Evolutionary conservation across 139 green algal genomes (phyloP).

Genomic region (Chlamydomonas eustigma): DNA sequence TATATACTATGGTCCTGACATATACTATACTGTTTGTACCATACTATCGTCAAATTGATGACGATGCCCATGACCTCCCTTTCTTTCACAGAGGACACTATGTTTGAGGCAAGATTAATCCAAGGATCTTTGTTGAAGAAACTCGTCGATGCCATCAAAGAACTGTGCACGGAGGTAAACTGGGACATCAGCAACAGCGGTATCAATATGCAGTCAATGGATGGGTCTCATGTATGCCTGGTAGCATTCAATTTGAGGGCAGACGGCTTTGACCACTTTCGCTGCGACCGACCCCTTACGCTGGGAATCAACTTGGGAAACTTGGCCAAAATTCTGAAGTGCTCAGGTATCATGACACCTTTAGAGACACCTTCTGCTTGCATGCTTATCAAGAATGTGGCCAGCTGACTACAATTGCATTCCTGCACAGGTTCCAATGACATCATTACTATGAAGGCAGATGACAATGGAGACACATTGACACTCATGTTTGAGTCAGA

Average conservation of each 20-base stretch:
- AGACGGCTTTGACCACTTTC: slow-evolving; percentile 97
- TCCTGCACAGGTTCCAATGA: slow-evolving; percentile 77
- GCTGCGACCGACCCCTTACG: slow-evolving; percentile 85
- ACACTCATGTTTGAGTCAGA: slow-evolving; percentile 95
- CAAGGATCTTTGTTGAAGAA: slow-evolving; percentile 80
- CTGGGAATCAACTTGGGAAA: slow-evolving; percentile 95
- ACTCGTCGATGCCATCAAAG: slow-evolving; percentile 95
- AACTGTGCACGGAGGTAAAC: slow-evolving; percentile 96
- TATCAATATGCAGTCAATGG: slow-evolving; percentile 87
- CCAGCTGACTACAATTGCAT: neutral
- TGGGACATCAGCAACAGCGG: slow-evolving; percentile 88
- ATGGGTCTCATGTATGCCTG: slow-evolving; percentile 93
- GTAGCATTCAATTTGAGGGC: slow-evolving; percentile 74
- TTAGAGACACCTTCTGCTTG: neutral
- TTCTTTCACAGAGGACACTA: slow-evolving; percentile 30
- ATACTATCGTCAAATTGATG: too few species aligned
- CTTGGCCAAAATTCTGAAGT: slow-evolving; percentile 97
- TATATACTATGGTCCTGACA: too few species aligned
- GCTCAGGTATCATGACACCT: slow-evolving; percentile 47
- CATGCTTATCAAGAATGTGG: neutral
- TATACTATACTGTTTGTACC: too few species aligned
- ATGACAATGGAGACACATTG: slow-evolving; percentile 88
- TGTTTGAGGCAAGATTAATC: slow-evolving; percentile 75
- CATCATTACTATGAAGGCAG: slow-evolving; percentile 93
- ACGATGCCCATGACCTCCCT: neutral